A percentile compares a stretch with the other conserved stretches of the same genome.
Evolutionary conservation across 306 rosid genomes (phyloP).

Genomic region (Glycine tomentella): DNA sequence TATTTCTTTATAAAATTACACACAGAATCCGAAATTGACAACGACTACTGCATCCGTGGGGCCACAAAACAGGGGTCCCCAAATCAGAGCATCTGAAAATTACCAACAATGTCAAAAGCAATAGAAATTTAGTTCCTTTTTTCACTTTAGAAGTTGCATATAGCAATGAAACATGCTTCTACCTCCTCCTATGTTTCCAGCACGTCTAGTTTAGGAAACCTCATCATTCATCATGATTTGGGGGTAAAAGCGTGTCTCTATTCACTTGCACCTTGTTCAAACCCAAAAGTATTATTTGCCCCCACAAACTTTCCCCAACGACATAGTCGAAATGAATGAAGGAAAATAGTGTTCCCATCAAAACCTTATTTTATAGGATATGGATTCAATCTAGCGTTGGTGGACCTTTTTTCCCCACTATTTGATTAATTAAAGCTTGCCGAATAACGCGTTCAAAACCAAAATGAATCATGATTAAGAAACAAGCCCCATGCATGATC

Average conservation of each 20-base stretch:
- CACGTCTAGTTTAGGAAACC: background rate
- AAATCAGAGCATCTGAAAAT: conserved; percentile 3
- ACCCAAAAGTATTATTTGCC: background rate
- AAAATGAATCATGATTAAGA: background rate
- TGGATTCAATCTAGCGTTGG: background rate
- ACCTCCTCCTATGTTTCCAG: background rate
- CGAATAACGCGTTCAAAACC: background rate
- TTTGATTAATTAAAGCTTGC: background rate
- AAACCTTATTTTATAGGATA: background rate
- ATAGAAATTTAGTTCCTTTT: background rate
- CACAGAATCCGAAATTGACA: background rate
- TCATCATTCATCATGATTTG: conserved; percentile 14
- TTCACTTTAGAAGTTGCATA: background rate
- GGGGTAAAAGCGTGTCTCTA: background rate
- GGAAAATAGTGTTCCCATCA: background rate
- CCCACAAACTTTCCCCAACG: background rate
- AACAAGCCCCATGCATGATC: conserved; percentile 15
- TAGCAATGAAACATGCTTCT: background rate
- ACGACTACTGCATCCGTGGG: background rate
- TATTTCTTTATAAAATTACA: background rate
- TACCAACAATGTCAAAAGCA: conserved; percentile 5
- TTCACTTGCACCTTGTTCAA: background rate
- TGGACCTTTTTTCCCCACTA: background rate
- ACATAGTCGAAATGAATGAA: background rate
- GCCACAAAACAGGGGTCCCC: conserved; percentile 13